Base-by-base conservation (phyloP, 768 basidiomycete genomes). In the Gloeophyllum trabeum region DNA sequence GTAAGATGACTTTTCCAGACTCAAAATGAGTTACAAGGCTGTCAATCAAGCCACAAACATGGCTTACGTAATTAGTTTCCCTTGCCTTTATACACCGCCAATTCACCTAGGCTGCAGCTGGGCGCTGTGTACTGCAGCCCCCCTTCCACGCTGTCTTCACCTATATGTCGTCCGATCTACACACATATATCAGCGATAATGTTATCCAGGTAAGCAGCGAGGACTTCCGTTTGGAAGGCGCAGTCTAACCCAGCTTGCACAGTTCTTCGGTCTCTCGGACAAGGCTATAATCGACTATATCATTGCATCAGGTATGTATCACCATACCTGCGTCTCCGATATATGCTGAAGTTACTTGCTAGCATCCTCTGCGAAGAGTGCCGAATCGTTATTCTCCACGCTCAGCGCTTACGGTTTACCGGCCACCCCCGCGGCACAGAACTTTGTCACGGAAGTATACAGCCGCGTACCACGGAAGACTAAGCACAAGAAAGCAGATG, bases 231-330 rank as follows among this genome's bases (percentile, higher is more conserved):
- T 49, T 7, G 20, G 40, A 4, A 37, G 39, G 3, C 44, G 10
- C 19, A n/a, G 6, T 34, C 40, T 35, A 26, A 16, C 37, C 21
- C n/a, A 1, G 41, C 28, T 5, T 12, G 22, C 46, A 12, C 50
- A 89, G 86, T 73, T 91, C 51, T 83, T 93, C 51, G 86, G 86
- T 43, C 72, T 88, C 36, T 79, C 91, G 18, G 86, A 94, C 62
- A 70, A 71, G 48, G 88, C 76, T 49, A 87, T 84, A 46, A 76
- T 90, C 50, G 82, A 90, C 65, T 96, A 81, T 59, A 81, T 96
- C 25, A 67, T 88, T 58, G 88, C 88, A 39, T 80, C 85, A 61
- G 90, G 88, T 83, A 48, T 30, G 71, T 57, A 48, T 42, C 6
- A 24, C 24, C 22, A 39, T 22, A 5, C 21, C 20, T 28, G 44